Conservation (phyloP, 2,329 filamentous ascomycete genomes). For the Ilyonectria mors-panacis region DNA sequence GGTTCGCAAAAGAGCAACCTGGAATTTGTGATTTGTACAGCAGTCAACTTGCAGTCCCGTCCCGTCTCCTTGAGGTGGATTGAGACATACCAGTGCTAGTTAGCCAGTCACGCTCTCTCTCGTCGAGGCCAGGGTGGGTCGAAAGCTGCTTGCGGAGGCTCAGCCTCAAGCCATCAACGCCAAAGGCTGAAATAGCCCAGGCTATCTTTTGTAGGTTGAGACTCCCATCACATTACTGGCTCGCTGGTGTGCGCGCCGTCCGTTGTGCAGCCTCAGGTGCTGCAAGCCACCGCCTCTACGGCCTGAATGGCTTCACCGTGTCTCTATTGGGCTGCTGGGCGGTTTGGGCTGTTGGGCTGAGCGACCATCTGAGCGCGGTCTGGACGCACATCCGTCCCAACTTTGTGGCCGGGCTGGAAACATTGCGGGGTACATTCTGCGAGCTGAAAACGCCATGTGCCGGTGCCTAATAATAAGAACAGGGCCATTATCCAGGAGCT, state of each 20-base stretch:
- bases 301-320: too few species aligned
- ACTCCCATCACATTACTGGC: neutral
- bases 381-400: neutral
- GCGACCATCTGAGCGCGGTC: neutral
- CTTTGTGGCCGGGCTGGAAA: neutral
- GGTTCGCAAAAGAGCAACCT: neutral
- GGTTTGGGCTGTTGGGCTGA: neutral
- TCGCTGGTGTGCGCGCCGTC: neutral
- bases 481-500: neutral
- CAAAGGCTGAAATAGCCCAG: neutral
- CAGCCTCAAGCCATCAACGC: neutral
- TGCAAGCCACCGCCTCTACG: neutral
- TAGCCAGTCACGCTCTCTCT: neutral
- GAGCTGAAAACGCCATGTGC: neutral
- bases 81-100: too few species aligned
- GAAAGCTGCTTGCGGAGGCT: neutral
- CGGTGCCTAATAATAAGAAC: neutral
- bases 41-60: neutral
- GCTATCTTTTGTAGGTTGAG: neutral
- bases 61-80: too few species aligned
- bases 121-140: neutral
- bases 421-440: neutral
- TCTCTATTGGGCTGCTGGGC: neutral
- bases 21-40: neutral
- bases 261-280: neutral